Percentiles rank a stretch among this genome's conserved stretches.
These are phyloP conservation scores for Chrysochromulina parva DNA, from an alignment of 78 protist species.

Conservation along the genomic window DNA sequence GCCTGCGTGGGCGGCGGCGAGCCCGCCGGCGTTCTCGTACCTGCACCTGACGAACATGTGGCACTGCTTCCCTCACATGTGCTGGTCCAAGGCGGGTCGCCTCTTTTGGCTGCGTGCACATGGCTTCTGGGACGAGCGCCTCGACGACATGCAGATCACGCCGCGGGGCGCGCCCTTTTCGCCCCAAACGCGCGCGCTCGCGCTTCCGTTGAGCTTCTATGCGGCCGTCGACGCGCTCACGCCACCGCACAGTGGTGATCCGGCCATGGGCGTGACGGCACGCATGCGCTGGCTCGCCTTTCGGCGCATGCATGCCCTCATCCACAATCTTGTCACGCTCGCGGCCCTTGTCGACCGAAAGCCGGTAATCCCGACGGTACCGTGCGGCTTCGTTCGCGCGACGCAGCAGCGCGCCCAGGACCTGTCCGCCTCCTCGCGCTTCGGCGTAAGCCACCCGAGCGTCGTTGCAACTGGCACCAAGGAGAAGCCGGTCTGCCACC, in stretches of 20 bases:
- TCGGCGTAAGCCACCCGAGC: not conserved
- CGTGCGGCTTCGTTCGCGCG: not conserved
- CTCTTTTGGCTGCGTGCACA: constrained; percentile 31
- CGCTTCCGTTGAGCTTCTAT: not conserved
- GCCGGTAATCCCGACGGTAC: not conserved
- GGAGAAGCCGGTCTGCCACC: not conserved
- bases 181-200: not conserved
- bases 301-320: not conserved
- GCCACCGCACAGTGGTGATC: too few relatives aligned
- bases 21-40: not conserved
- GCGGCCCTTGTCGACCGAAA: not conserved
- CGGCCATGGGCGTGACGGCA: not conserved
- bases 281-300: not conserved
- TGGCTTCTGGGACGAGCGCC: constrained; percentile 3
- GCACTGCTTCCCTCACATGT: constrained; percentile 2
- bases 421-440: not conserved
- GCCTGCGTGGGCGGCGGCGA: not conserved
- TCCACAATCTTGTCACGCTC: not conserved
- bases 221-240: not conserved
- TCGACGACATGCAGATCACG: not conserved
- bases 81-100: constrained; percentile 20
- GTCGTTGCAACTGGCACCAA: not conserved
- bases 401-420: not conserved
- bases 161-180: not conserved
- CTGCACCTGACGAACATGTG: constrained; percentile 15